These are phyloP conservation scores for Neopestalotiopsis clavispora DNA, from an alignment of 2,329 filamentous ascomycete species.

Conservation along the genomic window DNA sequence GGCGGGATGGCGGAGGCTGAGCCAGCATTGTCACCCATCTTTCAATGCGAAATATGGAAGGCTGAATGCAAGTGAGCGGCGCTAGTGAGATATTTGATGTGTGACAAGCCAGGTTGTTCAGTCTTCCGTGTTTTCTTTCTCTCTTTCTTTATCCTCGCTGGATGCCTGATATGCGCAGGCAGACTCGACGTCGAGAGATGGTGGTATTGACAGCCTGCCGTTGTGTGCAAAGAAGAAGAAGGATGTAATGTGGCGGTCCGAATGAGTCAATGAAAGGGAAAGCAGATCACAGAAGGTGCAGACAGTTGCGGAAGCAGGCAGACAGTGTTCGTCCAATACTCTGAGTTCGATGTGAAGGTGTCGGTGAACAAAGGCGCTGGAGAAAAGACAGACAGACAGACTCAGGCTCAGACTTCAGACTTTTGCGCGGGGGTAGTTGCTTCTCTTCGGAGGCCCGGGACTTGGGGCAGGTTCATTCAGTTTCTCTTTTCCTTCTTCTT, in stretches of 20 bases:
- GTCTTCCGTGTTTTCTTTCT: neutral
- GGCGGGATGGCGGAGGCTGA: conserved; percentile 11
- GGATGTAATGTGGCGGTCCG: neutral
- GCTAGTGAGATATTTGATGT: neutral
- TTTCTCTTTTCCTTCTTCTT: neutral
- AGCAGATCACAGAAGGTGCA: neutral
- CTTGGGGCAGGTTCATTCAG: neutral
- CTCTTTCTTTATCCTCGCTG: neutral
- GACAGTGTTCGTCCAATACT: neutral
- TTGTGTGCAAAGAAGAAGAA: neutral
- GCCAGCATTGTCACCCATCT: conserved; percentile 10
- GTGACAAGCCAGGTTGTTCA: conserved; percentile 3
- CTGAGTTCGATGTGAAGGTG: neutral
- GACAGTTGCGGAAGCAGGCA: neutral
- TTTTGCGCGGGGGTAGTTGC: neutral
- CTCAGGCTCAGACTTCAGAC: neutral
- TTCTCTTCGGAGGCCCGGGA: neutral
- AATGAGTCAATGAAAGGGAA: neutral
- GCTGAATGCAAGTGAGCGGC: conserved; percentile 5
- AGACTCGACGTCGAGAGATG: neutral
- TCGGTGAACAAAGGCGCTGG: neutral
- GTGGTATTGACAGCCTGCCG: neutral
- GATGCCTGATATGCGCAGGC: neutral
- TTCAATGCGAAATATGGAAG: conserved; percentile 2
- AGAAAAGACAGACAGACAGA: neutral